Base-by-base conservation (phyloP, 2,329 filamentous ascomycete species). In the Taxawa tesnikishii region DNA sequence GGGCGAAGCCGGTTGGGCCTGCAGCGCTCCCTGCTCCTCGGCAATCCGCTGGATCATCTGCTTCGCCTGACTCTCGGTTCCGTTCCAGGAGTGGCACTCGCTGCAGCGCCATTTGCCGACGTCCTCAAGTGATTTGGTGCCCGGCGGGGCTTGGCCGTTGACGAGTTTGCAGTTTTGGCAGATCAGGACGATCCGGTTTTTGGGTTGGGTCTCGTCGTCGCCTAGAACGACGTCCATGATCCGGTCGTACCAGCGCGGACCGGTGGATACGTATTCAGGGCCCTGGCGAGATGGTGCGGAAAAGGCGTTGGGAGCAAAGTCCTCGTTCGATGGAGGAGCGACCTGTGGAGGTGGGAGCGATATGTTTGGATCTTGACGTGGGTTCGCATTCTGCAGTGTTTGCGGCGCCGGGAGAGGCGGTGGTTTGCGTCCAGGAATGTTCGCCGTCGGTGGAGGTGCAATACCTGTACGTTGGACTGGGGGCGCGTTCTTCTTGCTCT, bases 91-190 rank as follows among this genome's bases (percentile, higher is more conserved):
- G 7, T 79, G 77, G 49, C 90, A 98, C n/a, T 73, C 73, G 52
- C 83, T 80, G 55, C 90, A 98, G 38, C 78, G 75, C 90, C 90
- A 98, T 39, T 68, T 67, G 2, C 88, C 90, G 1, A 98, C 49
- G 31, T 94, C 87, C 24, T 82, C 74, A 1, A 88, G 59, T 1
- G 67, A 73, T 44, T 75, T 79, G 0, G 81, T 78, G 1, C 90
- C 90, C 0, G 90, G 88, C 2, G 90, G 87, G 3, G 90, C 90
- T 53, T 94, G 90, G 1, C 92, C 90, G 51, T 98, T 98, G 29
- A 98, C 87, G 2, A 94, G 70, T 17, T 83, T 70, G 54, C 90
- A 98, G 24, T 70, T 66, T 18, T 65, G 57, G 58, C 90, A 98
- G 34, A 98, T 83, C 41, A 98, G 65, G 6, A 77, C 88, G 37